Base-by-base conservation (phyloP, 768 basidiomycete genomes). In the Candolleomyces aberdarensis region DNA sequence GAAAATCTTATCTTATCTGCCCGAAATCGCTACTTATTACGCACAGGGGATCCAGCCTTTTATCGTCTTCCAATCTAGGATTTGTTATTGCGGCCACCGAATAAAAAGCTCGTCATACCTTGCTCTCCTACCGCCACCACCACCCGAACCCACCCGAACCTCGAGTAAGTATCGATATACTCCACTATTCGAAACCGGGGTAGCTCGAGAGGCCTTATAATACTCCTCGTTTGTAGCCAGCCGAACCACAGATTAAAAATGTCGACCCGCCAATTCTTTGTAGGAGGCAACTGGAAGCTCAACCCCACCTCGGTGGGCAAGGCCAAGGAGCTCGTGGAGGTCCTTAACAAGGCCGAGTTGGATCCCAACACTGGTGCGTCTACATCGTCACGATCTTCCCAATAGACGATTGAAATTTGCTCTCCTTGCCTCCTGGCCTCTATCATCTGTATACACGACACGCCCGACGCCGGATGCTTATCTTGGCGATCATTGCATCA, bases 241-340 rank as follows among this genome's bases (percentile, higher is more conserved):
- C 46, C 15, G 17, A n/a, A 5, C 46, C 46, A 47, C 9, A 47
- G 17, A 47, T 32, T 26, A 39, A 36, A 53, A 17, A 61, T 61
- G 53, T 53, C 52, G 91, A 61, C 88, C 63, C 92, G 94, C 70
- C 79, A 85, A 74, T 96, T 96, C 80, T 96, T 97, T 71, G 94
- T 92, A 68, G 96, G 96, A 64, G 93, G 95, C 32, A 98, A 98
- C 84, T 98, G 96, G 86, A 99, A 98, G 82, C 89, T 98, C 88
- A 96, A 98, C 80, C 91, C 91, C 31, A 78, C 79, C 61, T 83
- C 87, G 41, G 79, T 79, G 64, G 80, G 81, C 64, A 81, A 85
- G 66, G 88, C 90, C 74, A 77, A 77, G 64, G 75, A 78, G 48
- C 83, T 99, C 69, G 75, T 92, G 66, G 74, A 84, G 56, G 71